Base-by-base conservation (phyloP, 73 alveolate genomes). In the Paramecium caudatum region DNA sequence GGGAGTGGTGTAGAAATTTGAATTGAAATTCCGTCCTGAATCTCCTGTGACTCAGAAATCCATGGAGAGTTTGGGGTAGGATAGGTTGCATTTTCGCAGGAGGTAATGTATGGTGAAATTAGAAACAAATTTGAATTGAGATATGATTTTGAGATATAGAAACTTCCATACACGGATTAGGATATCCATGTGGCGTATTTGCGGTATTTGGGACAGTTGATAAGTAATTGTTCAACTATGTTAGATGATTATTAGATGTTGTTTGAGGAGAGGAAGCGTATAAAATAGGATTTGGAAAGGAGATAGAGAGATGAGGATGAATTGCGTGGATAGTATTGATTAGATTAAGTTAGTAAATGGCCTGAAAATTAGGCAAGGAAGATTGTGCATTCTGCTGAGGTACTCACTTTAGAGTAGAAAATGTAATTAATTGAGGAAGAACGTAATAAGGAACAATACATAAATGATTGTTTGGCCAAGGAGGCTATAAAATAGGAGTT, bases 11-110 rank as follows among this genome's bases (percentile, higher is more conserved):
- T 43, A 55, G 30, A 43, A 43, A 27, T 55, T 27, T 43, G 80
- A 55, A 15, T 55, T 55, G 80, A 55, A 55, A 43, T 55, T 27
- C 30, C 80, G 80, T 23, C 80, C 80, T 27, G 70, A 49, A 49
- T 49, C 70, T 49, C 70, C 70, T 4, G 19, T 49, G 70, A 49
- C 70, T 4, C 30, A 55, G 30, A 55, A 55, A 55, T 37, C 80
- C 10, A 55, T 55, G 80, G 80, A 55, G 30, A 55, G 80, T 55
- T 55, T 55, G 32, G 80, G 80, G 12, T 10, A 55, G 30, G 80
- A 55, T 55, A 37, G 80, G 23, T 21, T 27, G 23, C 80, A 55
- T 43, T 55, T 55, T 21, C 23, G 41, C 23, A 55, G 80, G 30
- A 55, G 30, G 80, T 55, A 27, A 27, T 43, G 30, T 43, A 55